These are phyloP conservation scores for Protomyces macrosporus DNA, from an alignment of 1,139 yeast species.

Conservation along the genomic window DNA sequence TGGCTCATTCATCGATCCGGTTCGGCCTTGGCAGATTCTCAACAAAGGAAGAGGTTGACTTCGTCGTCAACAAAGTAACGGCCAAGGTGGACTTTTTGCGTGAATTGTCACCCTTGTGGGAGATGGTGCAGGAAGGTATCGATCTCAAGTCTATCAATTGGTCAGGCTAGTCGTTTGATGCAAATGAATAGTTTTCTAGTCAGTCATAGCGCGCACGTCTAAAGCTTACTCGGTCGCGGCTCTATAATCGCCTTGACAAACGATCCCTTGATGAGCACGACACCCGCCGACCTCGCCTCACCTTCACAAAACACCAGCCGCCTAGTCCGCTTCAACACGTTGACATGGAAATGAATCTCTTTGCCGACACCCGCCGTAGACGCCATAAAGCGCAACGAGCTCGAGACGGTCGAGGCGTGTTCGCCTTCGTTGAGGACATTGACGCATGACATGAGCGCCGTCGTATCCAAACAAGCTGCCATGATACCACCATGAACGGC, in stretches of 20 bases:
- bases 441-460: not conserved
- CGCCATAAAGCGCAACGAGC: not conserved
- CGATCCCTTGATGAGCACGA: not conserved
- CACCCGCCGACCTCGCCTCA: not conserved
- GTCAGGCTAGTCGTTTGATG: conserved; percentile 38
- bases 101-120: conserved; percentile 95
- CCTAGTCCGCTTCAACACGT: not conserved
- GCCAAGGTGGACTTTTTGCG: conserved; percentile 88
- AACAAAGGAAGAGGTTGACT: conserved; percentile 91
- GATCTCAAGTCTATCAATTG: conserved; percentile 91
- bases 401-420: not conserved
- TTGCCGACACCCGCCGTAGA: not conserved
- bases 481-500: not conserved
- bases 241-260: not conserved
- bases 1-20: conserved; percentile 91
- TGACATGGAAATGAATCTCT: not conserved
- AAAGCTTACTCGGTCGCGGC: too few relatives aligned
- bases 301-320: not conserved
- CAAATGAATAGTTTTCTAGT: not conserved
- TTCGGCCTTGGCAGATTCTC: conserved; percentile 97
- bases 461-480: not conserved
- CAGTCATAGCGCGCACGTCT: too few relatives aligned
- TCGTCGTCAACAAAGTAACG: conserved; percentile 78
- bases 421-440: not conserved
- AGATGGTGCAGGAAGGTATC: conserved; percentile 98